phyloP scores from a whole-genome alignment of 257 asterid genomes.

The Fraxinus americana region DNA sequence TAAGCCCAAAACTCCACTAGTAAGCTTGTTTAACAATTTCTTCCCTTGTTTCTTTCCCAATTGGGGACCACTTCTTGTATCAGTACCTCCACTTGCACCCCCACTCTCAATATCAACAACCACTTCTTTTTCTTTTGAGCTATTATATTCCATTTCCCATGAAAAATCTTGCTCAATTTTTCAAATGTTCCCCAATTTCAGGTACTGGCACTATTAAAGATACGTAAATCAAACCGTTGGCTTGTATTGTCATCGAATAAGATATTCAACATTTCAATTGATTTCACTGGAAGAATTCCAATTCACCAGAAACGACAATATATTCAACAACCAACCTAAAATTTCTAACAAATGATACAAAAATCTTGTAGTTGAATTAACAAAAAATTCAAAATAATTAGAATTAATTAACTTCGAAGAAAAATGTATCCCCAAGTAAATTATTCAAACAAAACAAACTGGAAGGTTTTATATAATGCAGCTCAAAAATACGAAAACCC shows the following conservation, averaged over 20 bases:
- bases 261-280: background rate
- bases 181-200: background rate
- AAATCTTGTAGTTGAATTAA: slow-evolving; percentile 22
- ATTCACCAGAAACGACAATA: slow-evolving; percentile 16
- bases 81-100: slow-evolving; percentile 29
- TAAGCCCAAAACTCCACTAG: slow-evolving; percentile 38
- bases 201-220: background rate
- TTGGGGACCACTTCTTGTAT: background rate
- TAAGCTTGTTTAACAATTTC: slow-evolving; percentile 36
- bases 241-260: background rate
- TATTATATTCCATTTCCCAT: slow-evolving; percentile 40
- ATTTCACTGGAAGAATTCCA: background rate
- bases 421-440: background rate
- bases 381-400: background rate
- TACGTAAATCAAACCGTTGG: slow-evolving; percentile 7
- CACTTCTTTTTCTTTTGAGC: slow-evolving; percentile 30
- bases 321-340: slow-evolving; percentile 10
- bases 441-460: background rate
- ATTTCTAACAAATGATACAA: slow-evolving; percentile 13
- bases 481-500: background rate
- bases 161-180: slow-evolving; percentile 22
- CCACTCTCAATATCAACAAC: slow-evolving; percentile 47
- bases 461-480: background rate
- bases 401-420: background rate
- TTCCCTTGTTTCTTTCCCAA: slow-evolving; percentile 17